A percentile compares a stretch with the other conserved stretches of the same genome.
Conservation (phyloP, 2,329 filamentous ascomycete genomes). For the Drechslerella dactyloides region DNA sequence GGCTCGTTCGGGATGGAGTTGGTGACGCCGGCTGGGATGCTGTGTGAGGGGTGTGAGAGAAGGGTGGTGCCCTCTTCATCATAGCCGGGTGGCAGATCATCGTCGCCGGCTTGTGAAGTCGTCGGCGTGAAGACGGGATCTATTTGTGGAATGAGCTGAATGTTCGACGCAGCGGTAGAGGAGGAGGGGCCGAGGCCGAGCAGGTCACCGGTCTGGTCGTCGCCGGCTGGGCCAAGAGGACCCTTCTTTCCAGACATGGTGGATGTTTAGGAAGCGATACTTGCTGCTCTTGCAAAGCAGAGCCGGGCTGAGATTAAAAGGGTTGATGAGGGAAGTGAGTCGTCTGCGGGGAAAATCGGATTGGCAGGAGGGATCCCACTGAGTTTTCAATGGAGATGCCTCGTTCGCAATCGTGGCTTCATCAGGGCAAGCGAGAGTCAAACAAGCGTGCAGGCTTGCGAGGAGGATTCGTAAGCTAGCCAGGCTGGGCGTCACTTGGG, state of each 20-base stretch:
- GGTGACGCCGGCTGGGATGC: conserved; percentile 26
- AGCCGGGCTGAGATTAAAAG: not conserved
- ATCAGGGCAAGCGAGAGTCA: not conserved
- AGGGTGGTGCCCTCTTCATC: conserved; percentile 36
- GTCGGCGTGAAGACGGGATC: conserved; percentile 29
- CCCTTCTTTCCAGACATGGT: conserved; percentile 38
- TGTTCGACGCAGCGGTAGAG: conserved; percentile 31
- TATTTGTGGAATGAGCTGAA: conserved; percentile 30
- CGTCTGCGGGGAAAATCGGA: not conserved
- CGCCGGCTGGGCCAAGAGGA: conserved; percentile 15
- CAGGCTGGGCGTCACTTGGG: conserved; percentile 15
- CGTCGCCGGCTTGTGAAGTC: conserved; percentile 23
- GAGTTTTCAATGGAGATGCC: not conserved
- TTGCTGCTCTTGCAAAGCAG: not conserved
- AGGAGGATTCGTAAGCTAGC: conserved; percentile 40
- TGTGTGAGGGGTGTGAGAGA: conserved; percentile 34
- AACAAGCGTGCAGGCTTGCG: not conserved
- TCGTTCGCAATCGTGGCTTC: not conserved
- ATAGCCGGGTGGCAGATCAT: conserved; percentile 42
- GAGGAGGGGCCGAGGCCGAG: conserved; percentile 33
- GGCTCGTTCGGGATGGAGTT: conserved; percentile 31
- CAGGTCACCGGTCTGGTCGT: conserved; percentile 36
- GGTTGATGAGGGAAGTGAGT: not conserved
- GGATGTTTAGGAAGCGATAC: not conserved
- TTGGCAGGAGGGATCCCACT: not conserved